phyloP scores from a whole-genome alignment of 2,329 filamentous ascomycete species.

The Monosporascus sp. region DNA sequence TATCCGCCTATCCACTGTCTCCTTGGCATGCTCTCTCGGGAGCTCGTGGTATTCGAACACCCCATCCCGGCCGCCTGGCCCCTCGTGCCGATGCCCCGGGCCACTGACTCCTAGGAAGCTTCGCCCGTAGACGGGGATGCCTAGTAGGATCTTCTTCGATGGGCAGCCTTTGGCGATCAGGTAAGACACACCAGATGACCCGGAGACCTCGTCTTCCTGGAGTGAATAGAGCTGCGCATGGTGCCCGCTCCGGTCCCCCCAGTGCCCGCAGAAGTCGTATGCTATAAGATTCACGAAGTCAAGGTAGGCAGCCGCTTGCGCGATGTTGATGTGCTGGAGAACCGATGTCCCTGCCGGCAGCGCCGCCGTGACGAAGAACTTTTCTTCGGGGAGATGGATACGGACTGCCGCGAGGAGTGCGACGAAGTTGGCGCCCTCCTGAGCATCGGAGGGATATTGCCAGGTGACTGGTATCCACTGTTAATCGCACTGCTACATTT shows the following conservation, averaged over 20 bases:
- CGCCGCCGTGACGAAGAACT: slow-evolving; percentile 66
- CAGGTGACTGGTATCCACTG: slow-evolving; percentile 59
- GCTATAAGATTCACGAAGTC: slow-evolving; percentile 76
- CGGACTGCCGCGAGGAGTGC: slow-evolving; percentile 63
- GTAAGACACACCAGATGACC: slow-evolving; percentile 61
- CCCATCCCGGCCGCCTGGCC: slow-evolving; percentile 57
- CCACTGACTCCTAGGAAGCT: slow-evolving; percentile 64
- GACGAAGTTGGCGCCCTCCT: slow-evolving; percentile 67
- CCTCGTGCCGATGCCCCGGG: slow-evolving; percentile 57
- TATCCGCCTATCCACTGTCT: slow-evolving; percentile 61
- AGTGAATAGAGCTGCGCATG: slow-evolving; percentile 70
- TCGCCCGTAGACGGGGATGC: slow-evolving; percentile 70
- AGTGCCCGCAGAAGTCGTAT: slow-evolving; percentile 73
- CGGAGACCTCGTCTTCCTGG: slow-evolving; percentile 56
- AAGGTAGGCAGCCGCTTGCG: slow-evolving; percentile 56
- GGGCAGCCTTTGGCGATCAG: slow-evolving; percentile 62
- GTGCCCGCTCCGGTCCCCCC: slow-evolving; percentile 64
- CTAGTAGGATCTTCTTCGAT: slow-evolving; percentile 66
- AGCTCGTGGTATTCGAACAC: slow-evolving; percentile 71
- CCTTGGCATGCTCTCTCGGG: slow-evolving; percentile 55
- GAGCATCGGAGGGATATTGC: slow-evolving; percentile 65
- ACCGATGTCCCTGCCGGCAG: slow-evolving; percentile 64
- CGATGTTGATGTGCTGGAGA: slow-evolving; percentile 65
- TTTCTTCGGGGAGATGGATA: slow-evolving; percentile 60
- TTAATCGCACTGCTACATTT: background rate